phyloP scores from a whole-genome alignment of 208 protist genomes.

The Herpetomonas samuelpessoai region DNA sequence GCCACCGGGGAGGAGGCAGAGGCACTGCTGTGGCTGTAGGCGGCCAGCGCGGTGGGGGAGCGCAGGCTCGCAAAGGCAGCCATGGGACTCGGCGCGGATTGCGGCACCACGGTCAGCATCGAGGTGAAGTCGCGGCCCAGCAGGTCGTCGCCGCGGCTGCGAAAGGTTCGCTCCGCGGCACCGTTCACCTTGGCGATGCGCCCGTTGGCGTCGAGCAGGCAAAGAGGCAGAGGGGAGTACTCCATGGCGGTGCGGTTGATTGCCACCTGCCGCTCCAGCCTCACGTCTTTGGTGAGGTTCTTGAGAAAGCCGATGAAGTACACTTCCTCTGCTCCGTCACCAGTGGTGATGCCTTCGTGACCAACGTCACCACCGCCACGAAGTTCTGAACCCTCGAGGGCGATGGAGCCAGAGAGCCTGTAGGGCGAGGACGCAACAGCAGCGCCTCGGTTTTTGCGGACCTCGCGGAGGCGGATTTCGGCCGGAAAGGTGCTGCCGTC shows the following conservation, averaged over 20 bases:
- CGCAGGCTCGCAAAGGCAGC: too few relatives aligned
- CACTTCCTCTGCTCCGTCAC: neutral
- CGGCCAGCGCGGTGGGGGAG: too few relatives aligned
- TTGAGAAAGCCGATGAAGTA: slow-evolving; percentile 14
- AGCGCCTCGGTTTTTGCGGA: neutral
- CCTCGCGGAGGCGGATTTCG: slow-evolving; percentile 13
- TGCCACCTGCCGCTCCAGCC: slow-evolving; percentile 13
- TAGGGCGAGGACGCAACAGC: too few relatives aligned
- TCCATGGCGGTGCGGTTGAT: slow-evolving; percentile 14
- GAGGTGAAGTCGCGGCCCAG: slow-evolving; percentile 25
- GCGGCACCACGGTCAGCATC: too few relatives aligned
- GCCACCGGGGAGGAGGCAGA: too few relatives aligned
- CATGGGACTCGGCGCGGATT: too few relatives aligned
- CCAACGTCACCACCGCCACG: neutral
- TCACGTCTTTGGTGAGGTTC: slow-evolving; percentile 13
- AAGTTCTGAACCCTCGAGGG: neutral
- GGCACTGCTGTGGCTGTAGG: too few relatives aligned
- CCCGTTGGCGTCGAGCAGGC: slow-evolving; percentile 15
- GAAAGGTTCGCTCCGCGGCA: slow-evolving; percentile 13
- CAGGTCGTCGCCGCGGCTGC: slow-evolving; percentile 10
- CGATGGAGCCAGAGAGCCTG: too few relatives aligned
- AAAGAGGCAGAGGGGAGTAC: slow-evolving; percentile 5
- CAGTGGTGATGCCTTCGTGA: neutral
- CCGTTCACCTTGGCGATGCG: slow-evolving; percentile 14
- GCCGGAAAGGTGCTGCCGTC: slow-evolving; percentile 14